These are phyloP conservation scores for Calonectria pseudoreteaudii DNA, from an alignment of 2,329 filamentous ascomycete species.

Conservation along the genomic window DNA sequence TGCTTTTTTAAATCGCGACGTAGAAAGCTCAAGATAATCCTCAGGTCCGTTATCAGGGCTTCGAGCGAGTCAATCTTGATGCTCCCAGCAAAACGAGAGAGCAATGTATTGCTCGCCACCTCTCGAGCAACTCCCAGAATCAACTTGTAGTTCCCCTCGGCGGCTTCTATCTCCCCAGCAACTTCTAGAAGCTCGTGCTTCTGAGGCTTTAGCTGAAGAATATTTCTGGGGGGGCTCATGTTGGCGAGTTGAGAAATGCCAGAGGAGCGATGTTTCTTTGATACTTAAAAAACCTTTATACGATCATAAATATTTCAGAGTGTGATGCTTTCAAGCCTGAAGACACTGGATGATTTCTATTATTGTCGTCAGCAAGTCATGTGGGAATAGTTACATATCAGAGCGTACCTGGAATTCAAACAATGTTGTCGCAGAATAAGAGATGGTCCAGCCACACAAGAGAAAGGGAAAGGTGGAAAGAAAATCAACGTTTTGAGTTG, in stretches of 20 bases:
- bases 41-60: neutral
- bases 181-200: neutral
- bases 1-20: neutral
- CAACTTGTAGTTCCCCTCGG: neutral
- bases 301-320: too few relatives aligned
- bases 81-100: neutral
- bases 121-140: neutral
- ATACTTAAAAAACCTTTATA: too few relatives aligned
- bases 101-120: neutral
- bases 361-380: neutral
- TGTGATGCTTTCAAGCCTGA: neutral
- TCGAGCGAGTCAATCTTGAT: neutral
- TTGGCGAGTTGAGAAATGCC: neutral
- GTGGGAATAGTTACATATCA: neutral
- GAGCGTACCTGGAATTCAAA: neutral
- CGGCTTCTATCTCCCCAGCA: neutral
- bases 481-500: neutral
- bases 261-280: neutral
- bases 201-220: neutral
- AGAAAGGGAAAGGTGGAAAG: neutral
- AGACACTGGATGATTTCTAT: neutral
- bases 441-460: neutral
- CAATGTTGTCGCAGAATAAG: neutral
- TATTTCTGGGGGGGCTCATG: neutral
- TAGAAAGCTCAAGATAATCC: neutral